Conservation (phyloP, 2,329 filamentous ascomycete species). For the Lecanicillium sp. region DNA sequence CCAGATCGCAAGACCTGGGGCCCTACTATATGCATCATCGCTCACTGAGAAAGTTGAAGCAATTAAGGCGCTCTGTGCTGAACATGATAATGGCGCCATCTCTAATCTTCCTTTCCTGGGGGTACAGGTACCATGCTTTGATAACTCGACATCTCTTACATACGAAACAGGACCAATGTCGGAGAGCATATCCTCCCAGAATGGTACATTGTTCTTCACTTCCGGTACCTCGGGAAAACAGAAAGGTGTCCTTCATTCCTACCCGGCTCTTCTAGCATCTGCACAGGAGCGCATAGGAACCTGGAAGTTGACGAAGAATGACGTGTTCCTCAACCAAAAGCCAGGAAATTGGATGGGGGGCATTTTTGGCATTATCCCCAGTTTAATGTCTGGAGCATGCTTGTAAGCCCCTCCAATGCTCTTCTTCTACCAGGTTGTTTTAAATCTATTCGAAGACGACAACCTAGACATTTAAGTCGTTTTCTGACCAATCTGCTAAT, state of each 20-base stretch:
- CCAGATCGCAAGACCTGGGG: neutral
- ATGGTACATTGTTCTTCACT: constrained; percentile 1
- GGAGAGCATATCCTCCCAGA: neutral
- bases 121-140: neutral
- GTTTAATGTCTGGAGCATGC: neutral
- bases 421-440: too few species aligned
- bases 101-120: neutral
- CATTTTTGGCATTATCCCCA: neutral
- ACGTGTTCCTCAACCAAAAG: constrained; percentile 1
- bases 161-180: neutral
- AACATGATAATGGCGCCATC: neutral
- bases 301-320: neutral
- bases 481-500: neutral
- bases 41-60: constrained; percentile 1
- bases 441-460: too few species aligned
- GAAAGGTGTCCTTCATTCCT: neutral
- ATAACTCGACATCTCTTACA: neutral
- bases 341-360: neutral
- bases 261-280: neutral
- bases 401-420: neutral
- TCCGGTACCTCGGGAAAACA: neutral
- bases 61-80: neutral
- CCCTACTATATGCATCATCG: neutral
- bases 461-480: too few species aligned
- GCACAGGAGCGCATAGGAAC: neutral